Base-by-base conservation (phyloP, 306 rosid species). In the Vachellia pachyceras region DNA sequence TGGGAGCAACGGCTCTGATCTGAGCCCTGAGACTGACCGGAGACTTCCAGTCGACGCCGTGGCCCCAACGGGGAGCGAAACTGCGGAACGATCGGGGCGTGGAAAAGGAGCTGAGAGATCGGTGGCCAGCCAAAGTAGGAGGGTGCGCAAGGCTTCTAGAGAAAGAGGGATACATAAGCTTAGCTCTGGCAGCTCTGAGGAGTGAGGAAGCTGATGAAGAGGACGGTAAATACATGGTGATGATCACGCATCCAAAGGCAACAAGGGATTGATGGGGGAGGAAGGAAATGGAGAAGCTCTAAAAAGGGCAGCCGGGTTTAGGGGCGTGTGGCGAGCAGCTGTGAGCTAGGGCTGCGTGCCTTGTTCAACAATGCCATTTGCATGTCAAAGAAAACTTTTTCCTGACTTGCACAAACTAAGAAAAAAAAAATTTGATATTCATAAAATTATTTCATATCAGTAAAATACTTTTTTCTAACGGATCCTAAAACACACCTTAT, bases 1-100 rank as follows among this genome's bases (percentile, higher is more conserved):
- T 85, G 3, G 98, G 98, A 84, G 97, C 87, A 5, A 79, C 73
- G 25, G 96, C 88, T 82, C 96, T 90, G 97, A 94, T 90, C 96
- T 94, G 97, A 61, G 94, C 84, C 60, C 96, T 94, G 44, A 90
- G 89, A 68, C 88, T 79, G 84, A 76, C 60, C 0, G 94, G 89
- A 42, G 94, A 86, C 69, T 91, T 82, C 97, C 97, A 92, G 10
- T 57, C 88, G 46, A 87, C 85, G 69, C 97, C 89, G 85, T 90
- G 97, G 77, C 97, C 92, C 96, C 94, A 94, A 7, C 93, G 90
- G 6, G 91, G 60, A 15, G 77, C 67, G 63, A 89, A 80, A 66
- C 82, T 52, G 6, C 83, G 85, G 47, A 80, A 29, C 8, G 87
- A 40, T 65, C 88, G 85, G 18, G 76, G 73, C 72, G 92, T 63